phyloP scores from a whole-genome alignment of 148 eudicot species.

The Drosera capensis region DNA sequence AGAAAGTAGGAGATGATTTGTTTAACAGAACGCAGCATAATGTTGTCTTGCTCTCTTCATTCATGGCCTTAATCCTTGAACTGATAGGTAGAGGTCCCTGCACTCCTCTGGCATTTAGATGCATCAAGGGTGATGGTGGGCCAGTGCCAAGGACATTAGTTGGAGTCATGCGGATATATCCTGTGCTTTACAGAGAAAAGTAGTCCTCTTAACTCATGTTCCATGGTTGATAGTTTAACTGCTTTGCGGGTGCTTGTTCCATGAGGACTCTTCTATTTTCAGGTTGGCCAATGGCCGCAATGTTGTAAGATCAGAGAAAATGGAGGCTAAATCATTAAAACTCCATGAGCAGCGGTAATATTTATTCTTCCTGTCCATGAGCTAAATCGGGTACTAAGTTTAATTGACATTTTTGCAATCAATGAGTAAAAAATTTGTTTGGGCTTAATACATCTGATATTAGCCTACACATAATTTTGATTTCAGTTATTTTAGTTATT shows the following conservation, averaged over 20 bases:
- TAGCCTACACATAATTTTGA: no score
- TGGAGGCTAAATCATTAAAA: constrained; percentile 46
- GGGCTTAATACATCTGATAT: no score
- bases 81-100: constrained; percentile 46
- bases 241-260: not conserved
- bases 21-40: no score
- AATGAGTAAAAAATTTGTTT: no score
- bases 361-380: constrained; percentile 3
- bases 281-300: constrained; percentile 53
- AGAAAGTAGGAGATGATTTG: no score
- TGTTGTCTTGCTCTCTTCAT: no score
- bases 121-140: constrained; percentile 79
- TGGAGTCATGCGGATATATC: constrained; percentile 74
- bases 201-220: constrained; percentile 9
- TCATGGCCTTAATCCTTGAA: not conserved
- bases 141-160: constrained; percentile 67
- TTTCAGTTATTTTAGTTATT: no score
- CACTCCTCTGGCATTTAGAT: constrained; percentile 69
- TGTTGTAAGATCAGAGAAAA: constrained; percentile 71
- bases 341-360: constrained; percentile 49
- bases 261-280: constrained; percentile 3
- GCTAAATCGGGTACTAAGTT: no score
- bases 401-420: no score
- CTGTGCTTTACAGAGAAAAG: constrained; percentile 89
- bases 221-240: not conserved